phyloP scores from a whole-genome alignment of 139 green algal genomes.

The Yamagishiella unicocca region DNA sequence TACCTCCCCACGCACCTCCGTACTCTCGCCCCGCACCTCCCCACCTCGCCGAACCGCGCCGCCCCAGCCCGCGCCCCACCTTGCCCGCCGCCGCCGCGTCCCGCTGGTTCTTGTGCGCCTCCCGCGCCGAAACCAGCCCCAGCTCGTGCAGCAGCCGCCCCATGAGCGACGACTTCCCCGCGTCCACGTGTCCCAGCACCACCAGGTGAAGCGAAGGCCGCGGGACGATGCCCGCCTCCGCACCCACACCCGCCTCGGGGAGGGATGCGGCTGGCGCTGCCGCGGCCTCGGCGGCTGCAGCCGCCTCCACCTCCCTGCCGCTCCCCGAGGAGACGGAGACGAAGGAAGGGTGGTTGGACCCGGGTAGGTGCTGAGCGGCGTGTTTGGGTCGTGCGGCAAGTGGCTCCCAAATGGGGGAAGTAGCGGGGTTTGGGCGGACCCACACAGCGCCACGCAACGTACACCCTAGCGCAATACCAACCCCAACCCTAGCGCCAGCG shows the following conservation, averaged over 20 bases:
- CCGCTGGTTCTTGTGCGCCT: conserved; percentile 81
- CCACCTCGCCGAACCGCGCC: neutral
- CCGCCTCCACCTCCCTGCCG: conserved; percentile 50
- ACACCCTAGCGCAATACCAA: no score
- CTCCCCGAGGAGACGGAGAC: no score
- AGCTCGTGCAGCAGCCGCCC: conserved; percentile 91
- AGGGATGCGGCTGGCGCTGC: neutral
- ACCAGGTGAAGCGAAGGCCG: conserved; percentile 82
- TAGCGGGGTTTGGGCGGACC: no score
- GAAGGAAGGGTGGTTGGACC: no score
- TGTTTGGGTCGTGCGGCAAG: no score
- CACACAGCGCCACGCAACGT: no score
- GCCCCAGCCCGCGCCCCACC: conserved; percentile 41
- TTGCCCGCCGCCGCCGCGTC: conserved; percentile 88
- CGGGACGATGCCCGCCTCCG: neutral
- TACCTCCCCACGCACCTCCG: neutral
- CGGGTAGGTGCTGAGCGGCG: no score
- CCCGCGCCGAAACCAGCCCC: conserved; percentile 70
- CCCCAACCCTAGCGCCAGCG: no score
- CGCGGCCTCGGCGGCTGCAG: conserved; percentile 44
- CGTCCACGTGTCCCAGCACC: conserved; percentile 96
- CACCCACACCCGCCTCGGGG: neutral
- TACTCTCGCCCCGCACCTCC: neutral
- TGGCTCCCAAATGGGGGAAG: no score
- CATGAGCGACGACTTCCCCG: conserved; percentile 98